These are phyloP conservation scores for Stemphylium beticola DNA, from an alignment of 2,329 filamentous ascomycete species.

Conservation along the genomic window DNA sequence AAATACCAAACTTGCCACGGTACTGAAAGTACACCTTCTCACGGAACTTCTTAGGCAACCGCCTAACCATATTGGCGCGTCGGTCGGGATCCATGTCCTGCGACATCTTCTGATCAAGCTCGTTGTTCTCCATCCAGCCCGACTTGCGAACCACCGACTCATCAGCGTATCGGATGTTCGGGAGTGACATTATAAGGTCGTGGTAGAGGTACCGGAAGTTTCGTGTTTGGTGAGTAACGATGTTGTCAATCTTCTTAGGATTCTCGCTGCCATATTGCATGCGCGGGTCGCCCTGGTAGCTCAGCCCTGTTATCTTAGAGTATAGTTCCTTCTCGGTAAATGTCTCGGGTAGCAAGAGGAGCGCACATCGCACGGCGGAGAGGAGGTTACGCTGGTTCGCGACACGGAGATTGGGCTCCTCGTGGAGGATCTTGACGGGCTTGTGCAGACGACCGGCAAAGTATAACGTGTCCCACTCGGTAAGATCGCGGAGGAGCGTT, in stretches of 20 bases:
- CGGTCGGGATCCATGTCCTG: constrained; percentile 94
- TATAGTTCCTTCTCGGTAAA: constrained; percentile 92
- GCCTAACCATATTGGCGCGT: constrained; percentile 94
- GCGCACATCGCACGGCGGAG: constrained; percentile 85
- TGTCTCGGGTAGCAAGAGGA: constrained; percentile 80
- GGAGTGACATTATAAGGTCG: constrained; percentile 85
- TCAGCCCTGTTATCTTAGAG: constrained; percentile 87
- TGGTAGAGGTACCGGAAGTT: constrained; percentile 93
- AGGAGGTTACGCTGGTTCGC: constrained; percentile 96
- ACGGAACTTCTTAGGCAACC: constrained; percentile 84
- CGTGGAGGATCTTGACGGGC: constrained; percentile 94
- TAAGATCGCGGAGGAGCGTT: constrained; percentile 84
- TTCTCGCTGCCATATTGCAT: constrained; percentile 93
- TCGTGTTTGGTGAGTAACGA: constrained; percentile 86
- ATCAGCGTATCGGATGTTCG: constrained; percentile 82
- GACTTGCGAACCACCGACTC: constrained; percentile 60
- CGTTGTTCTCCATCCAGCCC: constrained; percentile 67
- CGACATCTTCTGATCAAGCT: constrained; percentile 67
- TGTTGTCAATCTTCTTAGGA: constrained; percentile 90
- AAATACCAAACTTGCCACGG: constrained; percentile 87
- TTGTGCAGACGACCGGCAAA: constrained; percentile 96
- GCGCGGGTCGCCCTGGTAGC: constrained; percentile 94
- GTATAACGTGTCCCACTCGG: constrained; percentile 92
- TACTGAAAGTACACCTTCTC: constrained; percentile 93
- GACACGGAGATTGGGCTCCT: constrained; percentile 88